Base-by-base conservation (phyloP, 2,329 filamentous ascomycete species). In the Huntiella abstrusa region DNA sequence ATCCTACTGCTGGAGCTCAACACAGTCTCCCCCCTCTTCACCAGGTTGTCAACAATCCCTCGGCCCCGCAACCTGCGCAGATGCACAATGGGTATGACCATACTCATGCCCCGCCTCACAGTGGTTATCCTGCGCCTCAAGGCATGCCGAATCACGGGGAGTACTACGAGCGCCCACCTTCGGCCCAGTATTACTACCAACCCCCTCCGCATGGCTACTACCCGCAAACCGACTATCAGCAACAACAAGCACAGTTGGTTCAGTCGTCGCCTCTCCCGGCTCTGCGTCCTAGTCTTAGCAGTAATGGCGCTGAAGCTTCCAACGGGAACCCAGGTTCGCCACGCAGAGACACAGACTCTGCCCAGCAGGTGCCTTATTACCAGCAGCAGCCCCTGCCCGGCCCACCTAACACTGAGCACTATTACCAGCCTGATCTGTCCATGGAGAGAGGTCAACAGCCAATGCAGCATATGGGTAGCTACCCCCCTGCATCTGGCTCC, bases 51-150 rank as follows among this genome's bases (percentile, higher is more conserved):
- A 13, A 16, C 17, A 19, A 17, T 41, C 12, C 40, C 10, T 28
- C 40, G 11, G 7, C 33, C 6, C 40, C 40, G 7, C 40, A 19
- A 4, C 19, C 17, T 15, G 12, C 13, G 8, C 12, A 13, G 17
- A 8, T 28, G 28, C 19, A 41, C 19, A 28, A 32, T 8, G 40
- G 17, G 5, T 41, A 41, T 33, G 19, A 41, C 33, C 15, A 39
- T 5, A 28, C 22, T 28, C 22, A 28, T 10, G 22, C 22, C 22
- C 22, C 22, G 22, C 6, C 22, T 10, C 22, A 28, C 22, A 10
- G 22, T 28, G 22, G 8, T 8, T 28, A 28, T 10, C 56, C 59
- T 5, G 60, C 58, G 47, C 59, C 62, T 15, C 47, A 28, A 10
- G 22, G 22, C 6, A 41, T 41, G 17, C 15, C 17, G 5, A 41